Evolutionary conservation across 2,329 filamentous ascomycete genomes (phyloP).

Genomic region (Nemania serpens): DNA sequence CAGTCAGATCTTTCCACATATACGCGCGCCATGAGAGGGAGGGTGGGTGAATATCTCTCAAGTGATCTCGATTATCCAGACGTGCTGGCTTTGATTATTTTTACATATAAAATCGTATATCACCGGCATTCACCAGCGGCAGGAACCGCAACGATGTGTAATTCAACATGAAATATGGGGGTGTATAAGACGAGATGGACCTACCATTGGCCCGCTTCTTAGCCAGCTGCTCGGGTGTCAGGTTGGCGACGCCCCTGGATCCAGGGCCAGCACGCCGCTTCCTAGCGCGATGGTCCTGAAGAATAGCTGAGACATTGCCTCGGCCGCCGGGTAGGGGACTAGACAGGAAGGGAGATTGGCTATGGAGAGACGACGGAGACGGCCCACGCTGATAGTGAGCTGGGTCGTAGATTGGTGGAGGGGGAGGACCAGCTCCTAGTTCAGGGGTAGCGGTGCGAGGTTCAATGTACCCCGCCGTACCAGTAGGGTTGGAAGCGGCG

Average conservation of each 20-base stretch:
- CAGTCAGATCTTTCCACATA: slow-evolving; percentile 9
- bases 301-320: slow-evolving; percentile 18
- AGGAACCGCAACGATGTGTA: background rate
- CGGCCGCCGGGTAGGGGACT: slow-evolving; percentile 23
- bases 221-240: slow-evolving; percentile 74
- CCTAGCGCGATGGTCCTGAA: slow-evolving; percentile 45
- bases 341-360: slow-evolving; percentile 35
- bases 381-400: slow-evolving; percentile 33
- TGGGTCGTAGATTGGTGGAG: background rate
- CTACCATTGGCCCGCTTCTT: slow-evolving; percentile 66
- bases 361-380: slow-evolving; percentile 29
- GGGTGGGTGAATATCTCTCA: too few species aligned
- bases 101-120: too few species aligned
- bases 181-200: slow-evolving; percentile 6
- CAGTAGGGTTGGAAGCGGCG: background rate
- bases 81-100: too few species aligned
- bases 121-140: too few species aligned
- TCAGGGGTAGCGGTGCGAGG: background rate
- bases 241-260: slow-evolving; percentile 61
- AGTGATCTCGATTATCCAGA: too few species aligned
- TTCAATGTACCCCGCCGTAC: background rate
- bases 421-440: background rate
- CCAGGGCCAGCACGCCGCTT: slow-evolving; percentile 53
- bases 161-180: background rate
- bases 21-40: background rate